Evolutionary conservation across 441 rosid species (phyloP).

Genomic region (Pelargonium australe): DNA sequence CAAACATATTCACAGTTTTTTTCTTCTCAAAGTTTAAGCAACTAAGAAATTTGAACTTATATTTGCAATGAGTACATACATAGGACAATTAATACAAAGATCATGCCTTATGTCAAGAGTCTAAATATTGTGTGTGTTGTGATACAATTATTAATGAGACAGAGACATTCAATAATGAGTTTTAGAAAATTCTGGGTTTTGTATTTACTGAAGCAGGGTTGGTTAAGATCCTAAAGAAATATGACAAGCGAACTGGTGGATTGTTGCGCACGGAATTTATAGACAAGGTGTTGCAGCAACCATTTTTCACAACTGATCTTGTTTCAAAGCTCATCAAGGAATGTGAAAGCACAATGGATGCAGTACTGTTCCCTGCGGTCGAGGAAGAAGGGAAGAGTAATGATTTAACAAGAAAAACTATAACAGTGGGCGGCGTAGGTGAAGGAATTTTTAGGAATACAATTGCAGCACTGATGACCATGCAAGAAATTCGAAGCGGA

Average conservation of each 20-base stretch:
- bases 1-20: too few relatives aligned
- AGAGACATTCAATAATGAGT: too few relatives aligned
- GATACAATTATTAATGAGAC: too few relatives aligned
- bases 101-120: neutral
- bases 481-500: slow-evolving; percentile 70
- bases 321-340: slow-evolving; percentile 65
- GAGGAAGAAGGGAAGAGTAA: slow-evolving; percentile 17
- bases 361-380: slow-evolving; percentile 35
- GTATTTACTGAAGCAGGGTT: slow-evolving; percentile 32
- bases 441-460: slow-evolving; percentile 70
- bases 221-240: slow-evolving; percentile 80
- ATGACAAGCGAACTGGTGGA: slow-evolving; percentile 65
- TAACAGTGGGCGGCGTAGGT: slow-evolving; percentile 26
- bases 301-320: slow-evolving; percentile 68
- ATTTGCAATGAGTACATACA: too few relatives aligned
- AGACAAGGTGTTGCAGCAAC: slow-evolving; percentile 57
- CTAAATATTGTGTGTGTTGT: too few relatives aligned
- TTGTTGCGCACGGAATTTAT: slow-evolving; percentile 53
- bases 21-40: too few relatives aligned
- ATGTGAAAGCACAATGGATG: slow-evolving; percentile 53
- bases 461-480: slow-evolving; percentile 58
- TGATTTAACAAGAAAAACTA: slow-evolving; percentile 22
- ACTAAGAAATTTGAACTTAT: neutral
- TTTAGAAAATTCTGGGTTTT: neutral
- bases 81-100: too few relatives aligned